phyloP scores from a whole-genome alignment of 495 filamentous ascomycete genomes.

The Pseudoneurospora amorphoporcata region DNA sequence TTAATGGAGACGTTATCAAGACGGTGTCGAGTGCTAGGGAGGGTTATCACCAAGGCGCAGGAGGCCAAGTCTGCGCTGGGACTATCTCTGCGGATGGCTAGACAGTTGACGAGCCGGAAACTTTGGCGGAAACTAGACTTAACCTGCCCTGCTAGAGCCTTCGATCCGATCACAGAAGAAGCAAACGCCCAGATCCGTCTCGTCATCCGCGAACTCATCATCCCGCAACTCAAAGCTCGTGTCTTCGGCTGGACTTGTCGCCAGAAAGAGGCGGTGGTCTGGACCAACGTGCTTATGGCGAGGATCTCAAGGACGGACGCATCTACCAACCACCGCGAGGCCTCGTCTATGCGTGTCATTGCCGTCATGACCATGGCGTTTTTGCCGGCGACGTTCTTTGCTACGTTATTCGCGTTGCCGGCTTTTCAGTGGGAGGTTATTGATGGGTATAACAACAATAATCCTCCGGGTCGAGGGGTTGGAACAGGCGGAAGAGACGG shows the following conservation, averaged over 20 bases:
- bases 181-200: background rate
- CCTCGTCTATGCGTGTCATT: conserved; percentile 2
- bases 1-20: background rate
- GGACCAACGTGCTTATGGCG: background rate
- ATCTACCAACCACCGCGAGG: background rate
- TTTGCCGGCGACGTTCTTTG: conserved; percentile 11
- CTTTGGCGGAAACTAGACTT: background rate
- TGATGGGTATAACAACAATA: background rate
- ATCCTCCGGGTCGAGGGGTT: background rate
- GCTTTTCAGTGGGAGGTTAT: conserved; percentile 20
- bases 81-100: background rate
- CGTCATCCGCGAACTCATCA: background rate
- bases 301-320: background rate
- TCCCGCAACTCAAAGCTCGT: background rate
- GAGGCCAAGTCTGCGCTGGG: background rate
- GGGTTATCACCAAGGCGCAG: background rate
- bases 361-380: conserved; percentile 9
- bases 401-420: conserved; percentile 27
- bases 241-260: background rate
- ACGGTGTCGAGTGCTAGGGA: background rate
- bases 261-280: background rate
- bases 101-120: background rate
- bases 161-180: background rate
- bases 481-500: background rate
- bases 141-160: background rate